A percentile compares a stretch with the other conserved stretches of the same genome.
These are phyloP conservation scores for Aspergillus puulaauensis DNA, from an alignment of 2,329 filamentous ascomycete genomes.

Conservation along the genomic window DNA sequence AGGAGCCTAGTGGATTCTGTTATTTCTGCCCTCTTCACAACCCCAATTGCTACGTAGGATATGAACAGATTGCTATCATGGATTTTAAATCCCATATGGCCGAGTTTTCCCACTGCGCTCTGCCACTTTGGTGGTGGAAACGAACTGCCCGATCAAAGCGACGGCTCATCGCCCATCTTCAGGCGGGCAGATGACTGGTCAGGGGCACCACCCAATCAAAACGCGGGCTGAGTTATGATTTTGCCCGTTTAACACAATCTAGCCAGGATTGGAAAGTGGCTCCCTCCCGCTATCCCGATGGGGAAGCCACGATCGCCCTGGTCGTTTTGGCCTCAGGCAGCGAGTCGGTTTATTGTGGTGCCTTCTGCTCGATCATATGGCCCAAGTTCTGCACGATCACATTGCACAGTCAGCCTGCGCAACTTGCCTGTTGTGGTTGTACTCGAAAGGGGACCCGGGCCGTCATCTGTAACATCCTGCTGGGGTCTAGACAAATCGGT, in stretches of 20 bases:
- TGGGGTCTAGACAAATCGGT: not conserved
- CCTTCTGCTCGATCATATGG: not conserved
- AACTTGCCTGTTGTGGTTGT: not conserved
- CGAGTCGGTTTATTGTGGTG: not conserved
- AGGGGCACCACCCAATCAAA: not conserved
- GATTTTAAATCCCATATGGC: not conserved
- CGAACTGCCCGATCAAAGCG: too few relatives aligned
- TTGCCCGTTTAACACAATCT: not conserved
- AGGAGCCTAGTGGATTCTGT: not conserved
- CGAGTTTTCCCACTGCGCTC: too few relatives aligned
- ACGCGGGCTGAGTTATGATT: not conserved
- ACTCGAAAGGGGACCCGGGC: too few relatives aligned
- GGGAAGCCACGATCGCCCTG: not conserved
- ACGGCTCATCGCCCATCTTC: too few relatives aligned
- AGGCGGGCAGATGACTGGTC: not conserved
- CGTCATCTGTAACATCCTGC: too few relatives aligned
- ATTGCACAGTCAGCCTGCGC: not conserved
- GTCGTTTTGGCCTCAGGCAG: not conserved
- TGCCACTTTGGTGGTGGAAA: too few relatives aligned
- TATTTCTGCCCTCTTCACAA: not conserved
- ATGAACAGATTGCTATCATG: not conserved
- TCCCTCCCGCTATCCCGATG: not conserved
- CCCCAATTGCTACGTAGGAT: not conserved
- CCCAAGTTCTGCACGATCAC: not conserved
- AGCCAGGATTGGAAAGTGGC: not conserved